Evolutionary conservation across 768 basidiomycete species (phyloP).

Genomic region (Ramaria sp.): DNA sequence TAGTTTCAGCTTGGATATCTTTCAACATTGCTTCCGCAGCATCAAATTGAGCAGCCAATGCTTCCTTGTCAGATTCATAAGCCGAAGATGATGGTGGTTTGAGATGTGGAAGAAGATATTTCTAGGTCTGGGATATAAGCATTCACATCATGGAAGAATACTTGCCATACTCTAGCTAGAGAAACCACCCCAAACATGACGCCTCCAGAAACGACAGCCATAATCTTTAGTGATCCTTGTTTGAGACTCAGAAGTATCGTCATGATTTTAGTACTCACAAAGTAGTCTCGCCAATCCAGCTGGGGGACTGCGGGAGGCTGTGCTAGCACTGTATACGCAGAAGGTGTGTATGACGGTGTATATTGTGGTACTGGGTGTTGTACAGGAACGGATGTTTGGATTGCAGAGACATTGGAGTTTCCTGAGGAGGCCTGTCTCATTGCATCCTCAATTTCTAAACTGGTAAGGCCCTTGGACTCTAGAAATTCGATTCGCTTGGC

Average conservation of each 20-base stretch:
- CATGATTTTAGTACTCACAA: constrained; percentile 41
- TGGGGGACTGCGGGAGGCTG: constrained; percentile 33
- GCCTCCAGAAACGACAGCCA: constrained; percentile 81
- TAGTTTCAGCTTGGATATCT: constrained; percentile 71
- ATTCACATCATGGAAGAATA: background rate
- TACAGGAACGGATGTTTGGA: constrained; percentile 13
- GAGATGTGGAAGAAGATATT: constrained; percentile 86
- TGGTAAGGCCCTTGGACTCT: constrained; percentile 85
- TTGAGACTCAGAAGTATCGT: background rate
- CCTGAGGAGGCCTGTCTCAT: constrained; percentile 37
- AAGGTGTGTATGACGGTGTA: constrained; percentile 33
- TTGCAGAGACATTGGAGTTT: background rate
- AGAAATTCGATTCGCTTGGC: constrained; percentile 86
- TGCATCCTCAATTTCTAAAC: constrained; percentile 77
- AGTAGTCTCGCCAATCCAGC: constrained; percentile 97
- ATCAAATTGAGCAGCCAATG: constrained; percentile 81
- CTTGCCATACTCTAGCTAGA: constrained; percentile 54
- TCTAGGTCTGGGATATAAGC: constrained; percentile 34
- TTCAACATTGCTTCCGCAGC: constrained; percentile 71
- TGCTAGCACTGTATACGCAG: constrained; percentile 23
- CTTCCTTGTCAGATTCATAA: constrained; percentile 81
- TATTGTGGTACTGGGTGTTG: constrained; percentile 21
- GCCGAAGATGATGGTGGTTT: constrained; percentile 79
- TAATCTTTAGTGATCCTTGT: constrained; percentile 49
- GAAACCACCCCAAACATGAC: constrained; percentile 71